A percentile compares a stretch with the other conserved stretches of the same genome.
Evolutionary conservation across 768 basidiomycete species (phyloP).

Genomic region (Strobilomyces dryophilus): DNA sequence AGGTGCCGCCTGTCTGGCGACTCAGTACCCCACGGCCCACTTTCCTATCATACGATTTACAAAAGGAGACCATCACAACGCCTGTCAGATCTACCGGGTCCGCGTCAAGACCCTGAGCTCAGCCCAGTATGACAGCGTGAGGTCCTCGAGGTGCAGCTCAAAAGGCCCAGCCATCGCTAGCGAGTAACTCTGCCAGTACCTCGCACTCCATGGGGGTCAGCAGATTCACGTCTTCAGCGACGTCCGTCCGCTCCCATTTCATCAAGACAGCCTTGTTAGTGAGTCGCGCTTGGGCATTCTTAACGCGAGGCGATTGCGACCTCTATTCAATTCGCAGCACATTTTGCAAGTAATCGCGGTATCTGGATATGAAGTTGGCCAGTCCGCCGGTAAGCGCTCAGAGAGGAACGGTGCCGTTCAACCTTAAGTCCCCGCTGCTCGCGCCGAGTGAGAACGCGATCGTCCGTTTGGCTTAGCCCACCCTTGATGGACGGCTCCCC

Average conservation of each 20-base stretch:
- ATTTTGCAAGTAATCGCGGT: too few species aligned
- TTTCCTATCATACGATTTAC: too few species aligned
- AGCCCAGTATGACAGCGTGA: neutral
- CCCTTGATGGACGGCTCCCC: slow-evolving; percentile 70
- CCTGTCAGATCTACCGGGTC: neutral
- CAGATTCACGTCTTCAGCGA: slow-evolving; percentile 68
- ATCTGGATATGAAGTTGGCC: neutral
- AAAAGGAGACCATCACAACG: too few species aligned
- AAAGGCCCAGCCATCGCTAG: neutral
- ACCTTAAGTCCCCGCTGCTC: slow-evolving; percentile 59
- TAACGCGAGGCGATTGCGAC: too few species aligned
- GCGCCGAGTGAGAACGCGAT: slow-evolving; percentile 63
- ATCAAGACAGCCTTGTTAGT: slow-evolving; percentile 72
- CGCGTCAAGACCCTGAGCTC: too few species aligned
- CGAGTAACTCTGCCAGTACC: slow-evolving; percentile 50
- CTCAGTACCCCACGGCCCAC: neutral
- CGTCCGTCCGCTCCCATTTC: slow-evolving; percentile 79
- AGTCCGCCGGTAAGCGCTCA: slow-evolving; percentile 1
- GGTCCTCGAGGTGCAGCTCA: neutral
- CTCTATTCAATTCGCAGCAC: too few species aligned
- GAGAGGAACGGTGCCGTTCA: slow-evolving; percentile 39
- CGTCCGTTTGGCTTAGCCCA: slow-evolving; percentile 68
- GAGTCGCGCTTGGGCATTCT: too few species aligned
- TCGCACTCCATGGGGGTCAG: slow-evolving; percentile 75
- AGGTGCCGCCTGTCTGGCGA: too few species aligned